Evolutionary conservation across 495 filamentous ascomycete species (phyloP).

Genomic region (Pyronema omphalodes): DNA sequence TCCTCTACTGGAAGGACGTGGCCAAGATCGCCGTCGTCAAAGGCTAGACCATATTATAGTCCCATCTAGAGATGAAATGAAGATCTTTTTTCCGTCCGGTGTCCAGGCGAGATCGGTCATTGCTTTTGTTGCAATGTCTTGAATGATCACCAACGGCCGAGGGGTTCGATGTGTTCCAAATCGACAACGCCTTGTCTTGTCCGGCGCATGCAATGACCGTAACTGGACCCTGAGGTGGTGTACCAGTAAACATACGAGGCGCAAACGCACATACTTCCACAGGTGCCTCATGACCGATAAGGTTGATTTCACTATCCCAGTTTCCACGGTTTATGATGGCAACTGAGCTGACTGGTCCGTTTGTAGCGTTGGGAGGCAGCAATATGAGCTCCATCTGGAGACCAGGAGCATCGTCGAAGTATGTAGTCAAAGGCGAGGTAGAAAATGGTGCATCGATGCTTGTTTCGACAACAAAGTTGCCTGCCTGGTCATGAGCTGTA

Average conservation of each 20-base stretch:
- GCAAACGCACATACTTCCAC: constrained; percentile 96
- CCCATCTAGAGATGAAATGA: constrained; percentile 71
- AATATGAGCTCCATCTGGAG: constrained; percentile 89
- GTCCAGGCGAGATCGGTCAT: constrained; percentile 91
- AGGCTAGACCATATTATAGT: constrained; percentile 55
- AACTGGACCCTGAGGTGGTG: constrained; percentile 40
- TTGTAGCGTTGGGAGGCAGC: constrained; percentile 90
- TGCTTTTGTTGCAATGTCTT: constrained; percentile 74
- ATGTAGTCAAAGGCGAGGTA: constrained; percentile 81
- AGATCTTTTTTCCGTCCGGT: constrained; percentile 75
- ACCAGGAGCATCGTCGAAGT: constrained; percentile 97
- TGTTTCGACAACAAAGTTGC: constrained; percentile 83
- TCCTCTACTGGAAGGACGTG: constrained; percentile 59
- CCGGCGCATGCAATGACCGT: constrained; percentile 94
- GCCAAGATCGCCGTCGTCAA: constrained; percentile 55
- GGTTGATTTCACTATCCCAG: constrained; percentile 93
- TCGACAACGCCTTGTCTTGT: constrained; percentile 82
- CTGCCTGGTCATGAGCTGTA: constrained; percentile 77
- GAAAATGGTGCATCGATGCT: constrained; percentile 71
- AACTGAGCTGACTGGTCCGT: constrained; percentile 90
- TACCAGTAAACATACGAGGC: constrained; percentile 67
- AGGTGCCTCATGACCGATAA: constrained; percentile 92
- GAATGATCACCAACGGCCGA: constrained; percentile 67
- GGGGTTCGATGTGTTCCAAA: constrained; percentile 96
- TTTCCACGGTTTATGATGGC: constrained; percentile 81